Evolutionary conservation across 2,329 filamentous ascomycete genomes (phyloP), one percentile per base, ranked within the genome.

Genomic region (Colletotrichum viniferum): DNA sequence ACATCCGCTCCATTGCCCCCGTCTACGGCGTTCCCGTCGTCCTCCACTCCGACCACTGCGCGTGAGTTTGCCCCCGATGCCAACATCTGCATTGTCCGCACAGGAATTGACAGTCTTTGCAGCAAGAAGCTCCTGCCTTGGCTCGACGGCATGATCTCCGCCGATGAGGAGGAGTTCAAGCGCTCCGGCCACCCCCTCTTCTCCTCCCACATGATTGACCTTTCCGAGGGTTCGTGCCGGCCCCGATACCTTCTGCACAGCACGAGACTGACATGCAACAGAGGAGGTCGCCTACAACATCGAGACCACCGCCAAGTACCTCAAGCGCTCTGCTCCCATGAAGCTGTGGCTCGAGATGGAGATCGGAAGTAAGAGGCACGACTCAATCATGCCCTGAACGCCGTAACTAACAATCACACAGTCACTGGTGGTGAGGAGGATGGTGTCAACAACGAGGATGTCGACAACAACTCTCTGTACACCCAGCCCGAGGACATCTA

Each of bases 271-370:
- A 76, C 58, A 52, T 7, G 13, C 13, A 3, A 32, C 36, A 76
- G 73, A 98, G 90, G 84, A 92, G 55, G 94, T 98, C 79, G 92
- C 97, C 77, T 95, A 91, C 88, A 98, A 99, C 92, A 94, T 99
- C 82, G 85, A 94, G 84, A 98, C 95, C 84, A 98, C 96, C 77
- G 95, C 94, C 84, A 92, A 93, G 86, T 98, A 99, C 91, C 92
- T 98, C 78, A 94, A 98, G 92, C 94, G 96, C 81, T 95, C 94
- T 84, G 95, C 96, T 65, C 96, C 96, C 81, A 95, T 98, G 95
- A 98, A 97, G 92, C 96, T 98, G 88, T 98, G 95, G 95, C 92
- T 99, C 80, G 97, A 99, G 92, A 99, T 98, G 96, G 94, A 95
- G 85, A 89, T 88, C 79, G 85, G 85, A 71, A 77, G 76, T 77